Evolutionary conservation across 2,329 filamentous ascomycete genomes (phyloP), one percentile per base, ranked within the genome.

Genomic region (Leptographium lundbergii): DNA sequence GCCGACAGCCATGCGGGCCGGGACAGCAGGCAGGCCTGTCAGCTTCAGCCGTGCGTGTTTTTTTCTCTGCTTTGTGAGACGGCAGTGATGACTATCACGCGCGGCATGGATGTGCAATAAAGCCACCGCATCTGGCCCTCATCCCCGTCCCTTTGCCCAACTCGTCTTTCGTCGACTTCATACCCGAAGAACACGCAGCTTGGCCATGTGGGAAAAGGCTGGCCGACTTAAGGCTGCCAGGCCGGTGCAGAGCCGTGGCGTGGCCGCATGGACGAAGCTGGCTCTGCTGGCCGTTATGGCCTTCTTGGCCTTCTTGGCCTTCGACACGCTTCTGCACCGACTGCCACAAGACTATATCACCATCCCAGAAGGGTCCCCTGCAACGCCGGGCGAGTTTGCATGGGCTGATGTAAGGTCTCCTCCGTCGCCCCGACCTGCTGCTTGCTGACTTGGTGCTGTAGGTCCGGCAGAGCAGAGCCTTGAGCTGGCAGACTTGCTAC

Each of bases 401-500:
- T 55, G 53, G 53, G 53, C 53, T 5, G 36, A 27, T 27, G 53
- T 45, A 45, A 14, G 53, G 22, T 13, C 36, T 39, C 7, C 7
- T 3, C 36, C 13, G 9, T 5, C 13, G 14, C 13, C 13, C 17
- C 3, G 45, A 22, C 19, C 45, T 45, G 9, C 53, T 24, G 9
- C 32, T 54, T 24, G 9, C 32, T 54, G 52, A 54, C 29, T 19
- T 11, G 19, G 4, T 47, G 22, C 6, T 11, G 13, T 27, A 63
- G 61, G 69, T 74, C 48, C 53, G 66, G 13, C 66, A 71, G 0
- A 70, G 67, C 56, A 65, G 64, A 29, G 66, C 65, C 6, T 56
- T 74, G 2, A 50, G 61, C 3, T 74, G 72, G 72, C 66, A 70
- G 1, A 52, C 63, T 1, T 74, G 72, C 62, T 73, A 70, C 51